These are phyloP conservation scores for Termitomyces titanicus DNA, from an alignment of 768 basidiomycete species.

Conservation along the genomic window DNA sequence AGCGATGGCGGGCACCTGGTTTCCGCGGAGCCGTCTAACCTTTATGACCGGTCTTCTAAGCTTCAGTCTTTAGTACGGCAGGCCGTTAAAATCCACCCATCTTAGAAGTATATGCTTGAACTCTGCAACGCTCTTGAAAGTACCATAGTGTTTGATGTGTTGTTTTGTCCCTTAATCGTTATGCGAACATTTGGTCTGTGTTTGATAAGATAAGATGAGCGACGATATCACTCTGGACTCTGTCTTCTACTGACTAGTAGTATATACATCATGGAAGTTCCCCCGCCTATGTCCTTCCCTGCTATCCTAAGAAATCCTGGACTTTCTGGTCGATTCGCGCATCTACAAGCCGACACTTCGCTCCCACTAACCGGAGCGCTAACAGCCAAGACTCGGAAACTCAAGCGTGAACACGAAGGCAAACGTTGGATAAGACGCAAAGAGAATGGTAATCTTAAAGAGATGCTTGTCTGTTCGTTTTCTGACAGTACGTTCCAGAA, in stretches of 20 bases:
- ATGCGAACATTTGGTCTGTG: background rate
- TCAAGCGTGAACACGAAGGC: conserved; percentile 59
- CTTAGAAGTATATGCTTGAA: background rate
- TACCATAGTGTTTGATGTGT: background rate
- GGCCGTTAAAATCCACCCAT: background rate
- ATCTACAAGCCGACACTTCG: conserved; percentile 33
- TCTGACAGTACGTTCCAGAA: conserved; percentile 35
- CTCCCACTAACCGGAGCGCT: conserved; percentile 13
- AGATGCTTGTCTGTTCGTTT: background rate
- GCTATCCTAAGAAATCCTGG: conserved; percentile 61
- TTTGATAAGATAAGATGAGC: conserved; percentile 7
- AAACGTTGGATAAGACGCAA: conserved; percentile 75
- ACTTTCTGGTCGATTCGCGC: conserved; percentile 48
- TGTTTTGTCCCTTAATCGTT: background rate
- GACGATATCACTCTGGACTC: background rate
- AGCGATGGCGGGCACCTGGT: background rate
- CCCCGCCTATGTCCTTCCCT: conserved; percentile 67
- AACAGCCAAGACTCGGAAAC: conserved; percentile 30
- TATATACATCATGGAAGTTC: conserved; percentile 16
- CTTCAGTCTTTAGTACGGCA: background rate
- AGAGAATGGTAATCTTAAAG: conserved; percentile 61
- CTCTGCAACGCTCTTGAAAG: background rate
- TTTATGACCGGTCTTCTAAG: background rate
- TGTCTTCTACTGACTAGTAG: background rate
- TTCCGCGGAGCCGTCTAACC: background rate